phyloP scores from a whole-genome alignment of 805 yeast genomes.

The Pichia paraexigua region DNA sequence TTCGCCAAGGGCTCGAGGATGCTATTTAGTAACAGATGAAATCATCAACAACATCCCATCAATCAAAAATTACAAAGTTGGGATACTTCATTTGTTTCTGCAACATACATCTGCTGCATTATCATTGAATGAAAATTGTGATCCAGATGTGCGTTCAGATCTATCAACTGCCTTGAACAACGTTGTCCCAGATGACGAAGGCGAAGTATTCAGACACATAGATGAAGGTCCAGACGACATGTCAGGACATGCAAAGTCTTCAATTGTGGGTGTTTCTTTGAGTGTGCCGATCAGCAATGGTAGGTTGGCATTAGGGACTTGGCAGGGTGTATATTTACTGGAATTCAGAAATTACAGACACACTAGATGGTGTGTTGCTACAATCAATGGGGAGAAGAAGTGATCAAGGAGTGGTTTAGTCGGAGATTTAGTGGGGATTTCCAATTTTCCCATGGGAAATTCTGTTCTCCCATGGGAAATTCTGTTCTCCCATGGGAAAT shows the following conservation, averaged over 20 bases:
- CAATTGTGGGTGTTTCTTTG: slow-evolving; percentile 53
- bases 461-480: too few relatives aligned
- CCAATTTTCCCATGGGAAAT: not conserved
- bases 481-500: not conserved
- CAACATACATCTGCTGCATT: slow-evolving; percentile 78
- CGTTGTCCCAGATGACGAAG: slow-evolving; percentile 60
- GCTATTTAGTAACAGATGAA: slow-evolving; percentile 66
- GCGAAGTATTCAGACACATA: slow-evolving; percentile 43
- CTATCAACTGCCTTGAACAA: slow-evolving; percentile 56
- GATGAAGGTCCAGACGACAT: slow-evolving; percentile 82
- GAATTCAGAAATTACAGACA: slow-evolving; percentile 65
- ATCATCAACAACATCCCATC: slow-evolving; percentile 49
- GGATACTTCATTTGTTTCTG: slow-evolving; percentile 56
- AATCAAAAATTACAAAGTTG: slow-evolving; percentile 50
- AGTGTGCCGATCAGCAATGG: slow-evolving; percentile 68
- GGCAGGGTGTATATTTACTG: slow-evolving; percentile 78
- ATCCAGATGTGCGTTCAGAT: slow-evolving; percentile 67
- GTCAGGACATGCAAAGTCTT: slow-evolving; percentile 72
- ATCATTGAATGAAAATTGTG: slow-evolving; percentile 73
- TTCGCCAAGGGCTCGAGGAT: slow-evolving; percentile 54
- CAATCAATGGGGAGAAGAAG: slow-evolving; percentile 53
- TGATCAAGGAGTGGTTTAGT: not conserved
- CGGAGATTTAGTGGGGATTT: not conserved
- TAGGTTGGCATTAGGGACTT: slow-evolving; percentile 61
- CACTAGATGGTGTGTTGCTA: slow-evolving; percentile 60